Evolutionary conservation across 805 yeast species (phyloP).

Genomic region (Ascoidea rubescens): DNA sequence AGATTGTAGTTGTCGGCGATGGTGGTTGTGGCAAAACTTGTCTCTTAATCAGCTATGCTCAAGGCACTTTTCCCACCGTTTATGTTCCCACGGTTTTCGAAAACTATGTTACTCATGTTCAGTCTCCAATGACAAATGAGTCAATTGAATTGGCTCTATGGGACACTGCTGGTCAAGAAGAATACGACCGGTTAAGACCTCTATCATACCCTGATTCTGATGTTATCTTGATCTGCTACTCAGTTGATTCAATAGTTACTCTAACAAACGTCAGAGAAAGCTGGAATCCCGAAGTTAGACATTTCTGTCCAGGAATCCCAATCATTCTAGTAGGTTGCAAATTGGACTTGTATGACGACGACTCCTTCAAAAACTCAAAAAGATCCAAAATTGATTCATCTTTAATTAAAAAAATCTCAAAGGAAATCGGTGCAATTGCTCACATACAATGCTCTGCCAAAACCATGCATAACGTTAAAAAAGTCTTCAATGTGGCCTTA

Average conservation of each 20-base stretch:
- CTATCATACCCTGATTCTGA: slow-evolving; percentile 71
- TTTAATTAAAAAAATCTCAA: slow-evolving; percentile 38
- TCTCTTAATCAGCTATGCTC: slow-evolving; percentile 47
- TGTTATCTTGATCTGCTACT: slow-evolving; percentile 60
- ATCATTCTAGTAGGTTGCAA: slow-evolving; percentile 74
- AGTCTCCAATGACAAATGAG: slow-evolving; percentile 28
- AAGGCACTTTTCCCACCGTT: slow-evolving; percentile 53
- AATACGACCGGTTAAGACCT: slow-evolving; percentile 69
- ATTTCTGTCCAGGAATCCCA: slow-evolving; percentile 73
- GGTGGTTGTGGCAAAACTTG: slow-evolving; percentile 90
- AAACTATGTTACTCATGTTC: slow-evolving; percentile 50
- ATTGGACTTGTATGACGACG: slow-evolving; percentile 33
- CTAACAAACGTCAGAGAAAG: slow-evolving; percentile 61
- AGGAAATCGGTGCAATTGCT: slow-evolving; percentile 49
- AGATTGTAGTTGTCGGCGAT: slow-evolving; percentile 77
- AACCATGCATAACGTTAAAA: slow-evolving; percentile 46
- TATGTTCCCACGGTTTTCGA: slow-evolving; percentile 81
- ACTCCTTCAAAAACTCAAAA: slow-evolving; percentile 11
- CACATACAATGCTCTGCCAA: slow-evolving; percentile 77
- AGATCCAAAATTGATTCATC: slow-evolving; percentile 23
- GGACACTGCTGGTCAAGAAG: slow-evolving; percentile 91
- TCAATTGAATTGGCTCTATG: slow-evolving; percentile 60
- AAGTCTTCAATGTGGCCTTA: slow-evolving; percentile 53
- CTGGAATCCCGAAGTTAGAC: slow-evolving; percentile 82
- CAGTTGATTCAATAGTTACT: slow-evolving; percentile 48